These are phyloP conservation scores for Eutrema yunnanense DNA, from an alignment of 345 rosid species.

Conservation along the genomic window DNA sequence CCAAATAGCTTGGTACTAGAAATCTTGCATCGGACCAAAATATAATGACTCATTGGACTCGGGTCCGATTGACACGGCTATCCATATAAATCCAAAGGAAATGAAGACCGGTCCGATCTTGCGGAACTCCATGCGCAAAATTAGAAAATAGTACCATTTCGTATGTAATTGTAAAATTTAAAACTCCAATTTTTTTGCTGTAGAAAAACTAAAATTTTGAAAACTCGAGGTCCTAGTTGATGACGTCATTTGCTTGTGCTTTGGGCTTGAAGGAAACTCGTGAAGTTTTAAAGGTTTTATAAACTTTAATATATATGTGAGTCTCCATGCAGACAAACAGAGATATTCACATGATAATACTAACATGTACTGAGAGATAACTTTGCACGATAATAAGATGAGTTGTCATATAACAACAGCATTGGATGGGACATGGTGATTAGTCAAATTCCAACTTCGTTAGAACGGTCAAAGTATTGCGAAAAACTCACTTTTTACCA, in stretches of 20 bases:
- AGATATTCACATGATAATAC: background rate
- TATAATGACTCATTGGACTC: background rate
- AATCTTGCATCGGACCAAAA: background rate
- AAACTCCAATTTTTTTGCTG: background rate
- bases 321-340: constrained; percentile 19
- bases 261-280: background rate
- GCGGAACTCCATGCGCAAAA: background rate
- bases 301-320: background rate
- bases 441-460: constrained; percentile 16
- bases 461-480: constrained; percentile 24
- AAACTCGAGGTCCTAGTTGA: background rate
- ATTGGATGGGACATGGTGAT: constrained; percentile 24
- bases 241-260: background rate
- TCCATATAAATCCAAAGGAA: background rate
- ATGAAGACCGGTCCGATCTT: background rate
- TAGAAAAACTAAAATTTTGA: too few relatives aligned
- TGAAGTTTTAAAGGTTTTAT: background rate
- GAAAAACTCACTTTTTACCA: constrained; percentile 22
- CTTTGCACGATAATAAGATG: constrained; percentile 5
- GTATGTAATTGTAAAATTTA: background rate
- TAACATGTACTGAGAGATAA: constrained; percentile 6
- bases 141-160: too few relatives aligned
- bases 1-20: background rate
- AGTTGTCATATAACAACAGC: constrained; percentile 12
- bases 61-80: background rate